Evolutionary conservation across 768 basidiomycete species (phyloP).

Genomic region (Termitomyces sp.): DNA sequence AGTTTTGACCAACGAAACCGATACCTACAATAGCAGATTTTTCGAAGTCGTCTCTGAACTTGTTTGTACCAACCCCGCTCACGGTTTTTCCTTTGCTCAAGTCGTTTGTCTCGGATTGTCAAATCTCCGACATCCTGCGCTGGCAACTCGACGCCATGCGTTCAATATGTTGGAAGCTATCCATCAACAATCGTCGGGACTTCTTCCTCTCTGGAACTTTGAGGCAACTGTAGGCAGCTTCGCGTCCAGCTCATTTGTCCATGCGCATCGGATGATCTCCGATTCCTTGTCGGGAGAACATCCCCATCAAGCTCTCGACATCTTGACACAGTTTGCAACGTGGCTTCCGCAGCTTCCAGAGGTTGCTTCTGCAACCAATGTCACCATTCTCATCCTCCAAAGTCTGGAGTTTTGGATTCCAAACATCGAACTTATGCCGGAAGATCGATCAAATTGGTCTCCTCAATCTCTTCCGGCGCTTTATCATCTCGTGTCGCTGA

Average conservation of each 20-base stretch:
- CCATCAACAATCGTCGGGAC: slow-evolving; percentile 62
- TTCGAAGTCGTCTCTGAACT: slow-evolving; percentile 78
- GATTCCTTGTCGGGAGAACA: slow-evolving; percentile 77
- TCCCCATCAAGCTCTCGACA: slow-evolving; percentile 53
- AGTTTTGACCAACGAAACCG: slow-evolving; percentile 46
- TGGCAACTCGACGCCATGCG: slow-evolving; percentile 63
- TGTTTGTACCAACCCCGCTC: slow-evolving; percentile 45
- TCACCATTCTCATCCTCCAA: slow-evolving; percentile 60
- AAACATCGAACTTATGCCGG: slow-evolving; percentile 63
- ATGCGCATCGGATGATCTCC: slow-evolving; percentile 73
- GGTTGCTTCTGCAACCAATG: slow-evolving; percentile 36
- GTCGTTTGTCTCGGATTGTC: slow-evolving; percentile 72
- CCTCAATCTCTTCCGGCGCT: slow-evolving; percentile 59
- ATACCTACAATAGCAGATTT: slow-evolving; percentile 57
- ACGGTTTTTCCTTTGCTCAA: slow-evolving; percentile 70
- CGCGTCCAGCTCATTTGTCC: slow-evolving; percentile 71
- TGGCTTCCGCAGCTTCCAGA: slow-evolving; percentile 66
- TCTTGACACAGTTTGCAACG: slow-evolving; percentile 65
- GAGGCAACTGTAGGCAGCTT: slow-evolving; percentile 69
- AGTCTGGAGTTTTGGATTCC: slow-evolving; percentile 82
- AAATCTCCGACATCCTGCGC: slow-evolving; percentile 73
- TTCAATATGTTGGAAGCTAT: slow-evolving; percentile 72
- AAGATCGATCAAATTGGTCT: slow-evolving; percentile 50
- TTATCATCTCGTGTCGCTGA: slow-evolving; percentile 80
- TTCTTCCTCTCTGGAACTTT: slow-evolving; percentile 64